phyloP scores from a whole-genome alignment of 2,329 filamentous ascomycete genomes.

The Trichoderma lentiforme region DNA sequence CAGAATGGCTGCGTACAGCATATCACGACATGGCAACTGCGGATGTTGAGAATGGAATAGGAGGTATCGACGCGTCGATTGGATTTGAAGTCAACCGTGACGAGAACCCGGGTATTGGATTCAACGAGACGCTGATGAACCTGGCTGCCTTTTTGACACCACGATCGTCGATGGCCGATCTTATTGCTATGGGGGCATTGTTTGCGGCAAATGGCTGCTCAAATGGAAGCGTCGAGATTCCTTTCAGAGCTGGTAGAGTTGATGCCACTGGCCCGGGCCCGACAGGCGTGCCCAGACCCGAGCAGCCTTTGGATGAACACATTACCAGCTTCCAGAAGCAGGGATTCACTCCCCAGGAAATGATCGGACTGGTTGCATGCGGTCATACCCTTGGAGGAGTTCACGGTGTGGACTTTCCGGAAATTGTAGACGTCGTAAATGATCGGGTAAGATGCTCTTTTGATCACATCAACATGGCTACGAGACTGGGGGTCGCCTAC shows the following conservation, averaged over 20 bases:
- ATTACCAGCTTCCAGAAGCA: slow-evolving; percentile 19
- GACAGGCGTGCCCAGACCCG: slow-evolving; percentile 18
- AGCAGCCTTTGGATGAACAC: slow-evolving; percentile 17
- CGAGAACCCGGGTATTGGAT: slow-evolving; percentile 31
- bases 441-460: neutral
- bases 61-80: slow-evolving; percentile 33
- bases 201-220: slow-evolving; percentile 16
- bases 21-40: slow-evolving; percentile 32
- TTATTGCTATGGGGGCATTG: slow-evolving; percentile 25
- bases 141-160: slow-evolving; percentile 23
- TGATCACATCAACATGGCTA: neutral
- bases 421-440: slow-evolving; percentile 23
- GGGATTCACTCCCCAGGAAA: slow-evolving; percentile 25
- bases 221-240: slow-evolving; percentile 4
- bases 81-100: slow-evolving; percentile 29
- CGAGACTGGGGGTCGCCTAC: too few species aligned
- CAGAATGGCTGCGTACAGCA: slow-evolving; percentile 33
- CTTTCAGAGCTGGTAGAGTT: slow-evolving; percentile 3
- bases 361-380: slow-evolving; percentile 28
- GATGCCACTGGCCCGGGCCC: slow-evolving; percentile 20
- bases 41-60: slow-evolving; percentile 26
- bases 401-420: slow-evolving; percentile 26
- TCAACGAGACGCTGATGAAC: slow-evolving; percentile 32
- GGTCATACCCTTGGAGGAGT: slow-evolving; percentile 28
- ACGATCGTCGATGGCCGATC: slow-evolving; percentile 25